Conservation (phyloP, 768 basidiomycete genomes). For the Amyloporia xantha region DNA sequence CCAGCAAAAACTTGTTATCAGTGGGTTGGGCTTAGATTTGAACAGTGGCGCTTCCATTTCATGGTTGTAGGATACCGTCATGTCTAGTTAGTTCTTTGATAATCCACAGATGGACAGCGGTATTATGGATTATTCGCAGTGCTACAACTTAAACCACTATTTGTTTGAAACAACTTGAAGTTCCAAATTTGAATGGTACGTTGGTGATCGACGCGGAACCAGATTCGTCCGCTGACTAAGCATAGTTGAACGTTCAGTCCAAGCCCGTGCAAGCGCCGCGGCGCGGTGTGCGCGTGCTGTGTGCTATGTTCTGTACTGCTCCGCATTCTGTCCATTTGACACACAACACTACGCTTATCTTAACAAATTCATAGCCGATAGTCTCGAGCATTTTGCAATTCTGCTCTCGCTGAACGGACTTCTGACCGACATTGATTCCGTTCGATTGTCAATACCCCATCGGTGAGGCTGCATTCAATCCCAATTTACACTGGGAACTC, state of each 20-base stretch:
- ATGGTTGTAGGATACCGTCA: too few species aligned
- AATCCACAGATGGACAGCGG: neutral
- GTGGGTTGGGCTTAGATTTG: conserved; percentile 34
- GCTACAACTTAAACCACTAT: too few species aligned
- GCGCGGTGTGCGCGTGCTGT: neutral
- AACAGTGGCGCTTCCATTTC: conserved; percentile 30
- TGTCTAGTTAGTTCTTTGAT: too few species aligned
- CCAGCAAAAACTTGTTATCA: conserved; percentile 37
- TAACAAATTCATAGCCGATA: neutral
- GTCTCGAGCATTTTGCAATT: neutral
- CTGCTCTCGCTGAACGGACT: too few species aligned
- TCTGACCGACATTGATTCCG: too few species aligned
- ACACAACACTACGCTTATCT: neutral
- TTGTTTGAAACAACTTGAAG: too few species aligned
- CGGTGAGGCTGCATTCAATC: too few species aligned
- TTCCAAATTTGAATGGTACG: too few species aligned
- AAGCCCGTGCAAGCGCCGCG: neutral
- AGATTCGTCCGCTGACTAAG: neutral
- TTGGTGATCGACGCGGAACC: too few species aligned
- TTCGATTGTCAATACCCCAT: too few species aligned
- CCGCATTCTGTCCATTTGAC: neutral
- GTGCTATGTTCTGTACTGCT: neutral
- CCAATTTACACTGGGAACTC: too few species aligned
- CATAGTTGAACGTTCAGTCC: neutral
- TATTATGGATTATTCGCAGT: neutral